Conservation (phyloP, 805 yeast genomes). For the Suhomyces sp. region DNA sequence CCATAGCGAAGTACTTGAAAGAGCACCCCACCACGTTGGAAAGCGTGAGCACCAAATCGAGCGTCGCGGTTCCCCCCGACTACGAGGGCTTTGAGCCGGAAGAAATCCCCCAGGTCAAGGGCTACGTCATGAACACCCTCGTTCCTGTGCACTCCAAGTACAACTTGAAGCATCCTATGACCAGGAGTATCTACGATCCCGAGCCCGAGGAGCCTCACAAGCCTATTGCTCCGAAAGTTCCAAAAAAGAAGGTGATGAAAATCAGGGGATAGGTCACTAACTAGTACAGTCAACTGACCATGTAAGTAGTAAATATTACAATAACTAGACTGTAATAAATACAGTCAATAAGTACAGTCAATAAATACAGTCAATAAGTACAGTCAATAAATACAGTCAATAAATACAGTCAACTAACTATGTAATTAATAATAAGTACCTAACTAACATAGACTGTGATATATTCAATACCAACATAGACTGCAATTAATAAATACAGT, state of each 20-base stretch:
- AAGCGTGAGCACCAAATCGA: conserved; percentile 48
- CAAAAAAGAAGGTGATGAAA: conserved; percentile 59
- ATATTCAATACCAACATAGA: too few species aligned
- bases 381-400: too few species aligned
- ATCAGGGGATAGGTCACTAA: conserved; percentile 35
- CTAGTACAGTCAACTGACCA: too few species aligned
- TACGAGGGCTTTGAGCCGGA: conserved; percentile 51
- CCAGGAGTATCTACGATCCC: conserved; percentile 64
- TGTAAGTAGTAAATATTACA: too few species aligned
- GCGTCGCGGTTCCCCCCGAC: conserved; percentile 65
- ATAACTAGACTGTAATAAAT: too few species aligned
- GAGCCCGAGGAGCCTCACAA: conserved; percentile 29
- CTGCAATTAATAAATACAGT: too few species aligned
- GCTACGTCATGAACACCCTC: conserved; percentile 79
- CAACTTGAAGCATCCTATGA: conserved; percentile 79
- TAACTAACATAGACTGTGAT: too few species aligned
- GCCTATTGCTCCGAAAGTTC: conserved; percentile 41
- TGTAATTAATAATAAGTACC: too few species aligned
- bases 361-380: too few species aligned
- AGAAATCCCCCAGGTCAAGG: conserved; percentile 74
- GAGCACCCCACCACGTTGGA: conserved; percentile 66
- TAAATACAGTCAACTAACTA: too few species aligned
- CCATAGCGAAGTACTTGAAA: conserved; percentile 59
- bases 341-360: too few species aligned
- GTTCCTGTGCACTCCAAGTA: conserved; percentile 86